Evolutionary conservation across 192 early-diverging fungal genomes (phyloP).

Genomic region (Backusella luteola): DNA sequence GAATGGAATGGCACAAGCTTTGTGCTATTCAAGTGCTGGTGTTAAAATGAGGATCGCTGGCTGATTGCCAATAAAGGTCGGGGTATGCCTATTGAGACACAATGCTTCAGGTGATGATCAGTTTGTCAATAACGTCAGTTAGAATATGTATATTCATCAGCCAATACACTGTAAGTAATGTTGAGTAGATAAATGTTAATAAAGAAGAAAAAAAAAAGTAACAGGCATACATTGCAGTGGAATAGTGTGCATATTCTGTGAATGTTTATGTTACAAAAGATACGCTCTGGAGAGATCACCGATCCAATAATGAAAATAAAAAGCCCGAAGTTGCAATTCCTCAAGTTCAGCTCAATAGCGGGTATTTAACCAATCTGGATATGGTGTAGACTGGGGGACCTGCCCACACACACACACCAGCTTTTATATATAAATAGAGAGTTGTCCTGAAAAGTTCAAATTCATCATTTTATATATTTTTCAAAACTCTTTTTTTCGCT

Average conservation of each 20-base stretch:
- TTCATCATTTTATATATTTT: no score
- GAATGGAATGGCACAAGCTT: background rate
- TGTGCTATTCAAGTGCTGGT: background rate
- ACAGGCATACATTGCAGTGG: background rate
- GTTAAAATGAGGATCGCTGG: background rate
- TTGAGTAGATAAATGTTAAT: background rate
- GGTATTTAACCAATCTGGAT: background rate
- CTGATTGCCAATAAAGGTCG: constrained; percentile 5
- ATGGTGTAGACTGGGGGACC: background rate
- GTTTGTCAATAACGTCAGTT: background rate
- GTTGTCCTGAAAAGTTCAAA: background rate
- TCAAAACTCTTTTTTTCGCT: background rate
- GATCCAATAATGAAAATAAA: background rate
- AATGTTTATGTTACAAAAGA: background rate
- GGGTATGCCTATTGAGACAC: background rate
- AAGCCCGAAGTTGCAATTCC: background rate
- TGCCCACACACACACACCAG: background rate
- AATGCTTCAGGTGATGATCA: background rate
- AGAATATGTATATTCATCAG: background rate
- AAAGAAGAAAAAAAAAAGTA: background rate
- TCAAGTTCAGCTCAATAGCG: background rate
- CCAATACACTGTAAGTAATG: background rate
- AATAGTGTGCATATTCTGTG: no score
- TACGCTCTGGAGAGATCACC: background rate
- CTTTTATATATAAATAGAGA: background rate